Percentiles rank a stretch among this genome's conserved stretches.
Evolutionary conservation across 345 rosid genomes (phyloP).

Genomic region (Eucalyptus paniculata): DNA sequence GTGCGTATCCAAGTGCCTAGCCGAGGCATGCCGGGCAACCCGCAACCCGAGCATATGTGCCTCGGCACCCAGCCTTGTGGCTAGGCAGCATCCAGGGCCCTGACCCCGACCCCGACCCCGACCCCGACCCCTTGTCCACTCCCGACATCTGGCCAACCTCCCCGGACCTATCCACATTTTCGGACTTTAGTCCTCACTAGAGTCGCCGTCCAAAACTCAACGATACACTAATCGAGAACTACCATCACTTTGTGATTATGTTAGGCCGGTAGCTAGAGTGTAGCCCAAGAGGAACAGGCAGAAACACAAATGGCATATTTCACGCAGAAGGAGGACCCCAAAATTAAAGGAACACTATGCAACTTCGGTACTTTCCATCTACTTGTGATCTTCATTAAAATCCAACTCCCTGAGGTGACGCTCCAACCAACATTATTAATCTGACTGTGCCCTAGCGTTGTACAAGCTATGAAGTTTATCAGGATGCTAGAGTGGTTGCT

Average conservation of each 20-base stretch:
- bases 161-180: background rate
- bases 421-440: background rate
- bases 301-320: background rate
- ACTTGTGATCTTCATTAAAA: background rate
- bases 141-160: background rate
- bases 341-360: background rate
- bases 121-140: background rate
- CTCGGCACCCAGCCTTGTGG: background rate
- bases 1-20: background rate
- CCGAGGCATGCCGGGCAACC: background rate
- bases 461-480: background rate
- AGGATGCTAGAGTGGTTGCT: background rate
- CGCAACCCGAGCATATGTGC: background rate
- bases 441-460: background rate
- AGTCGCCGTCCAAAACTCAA: background rate
- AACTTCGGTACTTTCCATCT: background rate
- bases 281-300: background rate
- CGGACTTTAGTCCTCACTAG: background rate
- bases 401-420: background rate
- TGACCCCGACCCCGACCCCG: fast-evolving
- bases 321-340: background rate
- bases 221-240: background rate
- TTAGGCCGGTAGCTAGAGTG: background rate
- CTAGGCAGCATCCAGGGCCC: background rate
- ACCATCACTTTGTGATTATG: background rate